Base-by-base conservation (phyloP, 352 stramenopile genomes). In the Pythium brassicae region DNA sequence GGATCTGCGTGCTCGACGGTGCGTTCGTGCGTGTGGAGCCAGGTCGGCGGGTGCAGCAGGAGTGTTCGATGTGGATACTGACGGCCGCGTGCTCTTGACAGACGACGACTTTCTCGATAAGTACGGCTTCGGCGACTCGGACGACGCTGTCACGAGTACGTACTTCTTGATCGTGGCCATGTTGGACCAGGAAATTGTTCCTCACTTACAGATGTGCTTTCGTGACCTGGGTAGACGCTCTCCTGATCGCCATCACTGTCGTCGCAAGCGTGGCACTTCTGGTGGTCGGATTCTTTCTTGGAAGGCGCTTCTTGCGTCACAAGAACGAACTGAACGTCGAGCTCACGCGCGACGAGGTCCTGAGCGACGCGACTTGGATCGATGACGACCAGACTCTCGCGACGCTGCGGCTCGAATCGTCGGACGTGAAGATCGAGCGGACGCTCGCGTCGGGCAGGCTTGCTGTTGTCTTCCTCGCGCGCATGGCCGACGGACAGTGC, bases 261-360 rank as follows among this genome's bases (percentile, higher is more conserved):
- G 25, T 22, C 1, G 19, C 34, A 43, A 50, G 34, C 22, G 14
- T 59, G 9, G 29, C 44, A 25, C 50, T 63, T 11, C 15, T 58
- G 9, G 11, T 57, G 11, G 22, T 53, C 9, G 61, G 55, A 7
- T 6, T 57, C 4, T 26, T 68, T 12, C 26, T 57, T 26, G 34
- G 51, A 11, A n/a, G 25, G 8, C 51, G 52, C 10, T 68, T 68
- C 35, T 25, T 65, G 11, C 61, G 44, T 9, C 57, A 57, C 29
- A 58, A 59, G 29, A 50, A 63, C 15, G 27, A 43, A 17, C 35
- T 68, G 19, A 68, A 68, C 39, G 60, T 65, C 26, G 37, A 65
- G n/a, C 61, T 68, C 44, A 55, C 58, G 45, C 61, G 59, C 17
- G 50, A 65, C 27, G 51, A 39, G 22, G 50, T 68, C 23, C 45